Evolutionary conservation across 352 stramenopile species (phyloP).

Genomic region (Phytophthora niederhauseri): DNA sequence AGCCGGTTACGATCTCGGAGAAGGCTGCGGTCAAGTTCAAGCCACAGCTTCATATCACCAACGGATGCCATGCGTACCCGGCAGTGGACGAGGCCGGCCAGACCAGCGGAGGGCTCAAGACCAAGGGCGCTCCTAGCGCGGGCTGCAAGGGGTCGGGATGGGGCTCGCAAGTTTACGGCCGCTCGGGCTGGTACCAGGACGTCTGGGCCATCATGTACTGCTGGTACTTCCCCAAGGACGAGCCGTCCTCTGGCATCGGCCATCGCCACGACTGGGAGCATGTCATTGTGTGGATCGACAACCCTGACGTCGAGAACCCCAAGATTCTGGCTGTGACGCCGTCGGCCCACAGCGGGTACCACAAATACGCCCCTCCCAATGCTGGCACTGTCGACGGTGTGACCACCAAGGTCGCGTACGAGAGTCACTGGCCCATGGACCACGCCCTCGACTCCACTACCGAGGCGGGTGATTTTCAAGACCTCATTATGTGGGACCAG

Average conservation of each 20-base stretch:
- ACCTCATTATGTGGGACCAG: conserved; percentile 14
- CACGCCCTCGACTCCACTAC: conserved; percentile 14
- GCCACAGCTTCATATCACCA: conserved; percentile 21
- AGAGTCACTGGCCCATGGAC: conserved; percentile 18
- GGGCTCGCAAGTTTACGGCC: conserved; percentile 37
- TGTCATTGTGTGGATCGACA: conserved; percentile 15
- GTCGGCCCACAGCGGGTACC: conserved; percentile 19
- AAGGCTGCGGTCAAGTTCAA: conserved; percentile 28
- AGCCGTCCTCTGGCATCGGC: conserved; percentile 31
- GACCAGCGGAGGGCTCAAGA: conserved; percentile 19
- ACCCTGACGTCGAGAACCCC: conserved; percentile 9
- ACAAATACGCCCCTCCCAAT: neutral
- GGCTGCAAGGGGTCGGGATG: conserved; percentile 36
- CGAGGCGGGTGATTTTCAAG: conserved; percentile 15
- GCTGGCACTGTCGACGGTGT: conserved; percentile 5
- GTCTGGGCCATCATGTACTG: conserved; percentile 36
- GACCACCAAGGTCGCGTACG: conserved; percentile 14
- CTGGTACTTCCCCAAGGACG: conserved; percentile 50
- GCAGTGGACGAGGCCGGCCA: conserved; percentile 19
- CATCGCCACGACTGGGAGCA: conserved; percentile 38
- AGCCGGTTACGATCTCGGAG: conserved; percentile 19
- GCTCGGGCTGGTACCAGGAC: conserved; percentile 19
- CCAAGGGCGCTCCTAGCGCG: conserved; percentile 11
- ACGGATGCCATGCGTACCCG: conserved; percentile 29
- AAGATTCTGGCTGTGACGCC: conserved; percentile 21